Evolutionary conservation across 345 rosid genomes (phyloP), one percentile per base, ranked within the genome.

Genomic region (Laguncularia racemosa): DNA sequence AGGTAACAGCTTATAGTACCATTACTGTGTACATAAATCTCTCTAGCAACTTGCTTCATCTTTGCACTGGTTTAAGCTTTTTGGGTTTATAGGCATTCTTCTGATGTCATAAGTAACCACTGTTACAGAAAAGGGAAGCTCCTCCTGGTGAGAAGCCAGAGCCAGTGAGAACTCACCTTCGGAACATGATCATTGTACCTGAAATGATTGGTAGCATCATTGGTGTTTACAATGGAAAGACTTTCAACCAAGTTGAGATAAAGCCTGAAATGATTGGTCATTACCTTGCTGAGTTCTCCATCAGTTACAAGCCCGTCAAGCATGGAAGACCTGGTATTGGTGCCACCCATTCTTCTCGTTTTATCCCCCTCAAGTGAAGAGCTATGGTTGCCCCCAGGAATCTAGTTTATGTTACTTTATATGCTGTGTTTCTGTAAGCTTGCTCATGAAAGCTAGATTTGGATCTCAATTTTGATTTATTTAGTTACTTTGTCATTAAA

Each of bases 201-300:
- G 56, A 51, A 26, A 60, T 60, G 56, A 60, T 40, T n/a, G 56
- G 64, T 4, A 60, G 64, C 50, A 6, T 60, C 43, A 51, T 43
- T 14, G 55, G 55, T 3, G 64, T 50, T 3, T 60, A 50, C 19
- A 60, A 60, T 60, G 56, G 64, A 2, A 11, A 43, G 46, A 60
- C 64, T 46, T 60, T 50, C 13, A 43, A 51, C 20, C 56, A 11
- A 40, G 64, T 49, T 33, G 48, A 57, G 43, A 57, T 46, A 14
- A 46, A 46, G 18, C 61, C 61, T 17, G 51, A 57, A 46, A 57
- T 57, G 50, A 57, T 57, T 20, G 38, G 52, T 19, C 61, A 46
- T 45, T 57, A 21, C 61, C 61, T 57, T 20, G 50, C 43, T 11
- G 38, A 46, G 48, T 57, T 57, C 51, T 57, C 61, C 16, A 57